phyloP scores from a whole-genome alignment of 2,329 filamentous ascomycete genomes.

The Aspergillus amoenus region DNA sequence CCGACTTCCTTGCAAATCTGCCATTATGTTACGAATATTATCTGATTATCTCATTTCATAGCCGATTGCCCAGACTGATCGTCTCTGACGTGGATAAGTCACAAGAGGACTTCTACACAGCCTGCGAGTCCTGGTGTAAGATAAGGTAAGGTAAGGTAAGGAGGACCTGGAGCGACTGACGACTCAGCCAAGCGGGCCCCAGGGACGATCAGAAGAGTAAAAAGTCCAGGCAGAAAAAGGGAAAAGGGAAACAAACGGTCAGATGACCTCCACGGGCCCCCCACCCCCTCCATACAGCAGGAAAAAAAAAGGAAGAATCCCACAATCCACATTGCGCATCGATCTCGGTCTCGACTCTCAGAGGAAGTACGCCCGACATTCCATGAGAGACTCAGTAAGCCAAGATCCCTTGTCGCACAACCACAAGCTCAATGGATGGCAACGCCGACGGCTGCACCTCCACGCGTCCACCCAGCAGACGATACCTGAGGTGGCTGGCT shows the following conservation, averaged over 20 bases:
- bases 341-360: too few species aligned
- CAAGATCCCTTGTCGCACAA: background rate
- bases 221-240: background rate
- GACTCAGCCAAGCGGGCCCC: conserved; percentile 1
- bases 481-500: too few species aligned
- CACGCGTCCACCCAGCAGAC: background rate
- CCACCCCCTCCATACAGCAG: background rate
- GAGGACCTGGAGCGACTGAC: background rate
- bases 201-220: background rate
- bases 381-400: background rate
- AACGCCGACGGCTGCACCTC: background rate
- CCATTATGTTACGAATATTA: too few species aligned
- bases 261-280: background rate
- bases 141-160: background rate
- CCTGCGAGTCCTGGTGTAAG: background rate
- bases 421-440: background rate
- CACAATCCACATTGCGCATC: too few species aligned
- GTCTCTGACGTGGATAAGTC: background rate
- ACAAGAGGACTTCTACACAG: too few species aligned
- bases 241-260: background rate
- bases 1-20: too few species aligned
- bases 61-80: background rate
- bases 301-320: background rate
- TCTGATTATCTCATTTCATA: background rate
- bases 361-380: too few species aligned